Evolutionary conservation across 495 filamentous ascomycete genomes (phyloP).

Genomic region (Talaromyces proteolyticus): DNA sequence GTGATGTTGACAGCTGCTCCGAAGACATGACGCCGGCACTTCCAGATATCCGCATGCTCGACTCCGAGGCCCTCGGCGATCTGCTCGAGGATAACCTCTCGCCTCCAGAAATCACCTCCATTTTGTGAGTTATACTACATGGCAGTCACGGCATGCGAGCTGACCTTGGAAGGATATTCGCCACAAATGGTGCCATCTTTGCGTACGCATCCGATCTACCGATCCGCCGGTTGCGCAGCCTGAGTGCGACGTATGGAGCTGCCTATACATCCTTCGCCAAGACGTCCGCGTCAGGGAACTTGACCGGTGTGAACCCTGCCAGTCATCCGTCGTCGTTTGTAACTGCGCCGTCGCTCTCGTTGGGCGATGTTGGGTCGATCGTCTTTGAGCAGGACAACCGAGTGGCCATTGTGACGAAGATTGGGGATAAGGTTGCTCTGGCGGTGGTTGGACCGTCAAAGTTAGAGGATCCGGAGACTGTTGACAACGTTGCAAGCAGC

Average conservation of each 20-base stretch:
- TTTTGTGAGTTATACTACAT: conserved; percentile 23
- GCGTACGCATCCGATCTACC: conserved; percentile 38
- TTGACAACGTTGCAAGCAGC: conserved; percentile 8
- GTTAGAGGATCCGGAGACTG: conserved; percentile 9
- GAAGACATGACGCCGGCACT: conserved; percentile 41
- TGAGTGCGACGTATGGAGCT: conserved; percentile 42
- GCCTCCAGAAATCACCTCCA: conserved; percentile 42
- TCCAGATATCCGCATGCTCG: conserved; percentile 43
- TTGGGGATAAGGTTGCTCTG: conserved; percentile 40
- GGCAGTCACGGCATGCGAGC: background rate
- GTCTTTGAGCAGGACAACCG: conserved; percentile 42
- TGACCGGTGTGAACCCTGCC: conserved; percentile 42
- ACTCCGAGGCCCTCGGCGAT: conserved; percentile 40
- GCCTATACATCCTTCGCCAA: conserved; percentile 44
- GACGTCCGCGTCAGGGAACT: conserved; percentile 37
- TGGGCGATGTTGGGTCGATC: conserved; percentile 45
- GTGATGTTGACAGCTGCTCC: conserved; percentile 3
- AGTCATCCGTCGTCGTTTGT: conserved; percentile 43
- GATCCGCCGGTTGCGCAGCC: conserved; percentile 36
- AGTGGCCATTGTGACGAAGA: conserved; percentile 39
- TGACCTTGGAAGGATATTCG: conserved; percentile 22
- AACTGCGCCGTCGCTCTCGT: conserved; percentile 38
- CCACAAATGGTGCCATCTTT: conserved; percentile 43
- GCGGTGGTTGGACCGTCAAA: conserved; percentile 38
- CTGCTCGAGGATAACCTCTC: conserved; percentile 42